phyloP scores from a whole-genome alignment of 192 early-diverging fungal species.

The Coemansia sp. region DNA sequence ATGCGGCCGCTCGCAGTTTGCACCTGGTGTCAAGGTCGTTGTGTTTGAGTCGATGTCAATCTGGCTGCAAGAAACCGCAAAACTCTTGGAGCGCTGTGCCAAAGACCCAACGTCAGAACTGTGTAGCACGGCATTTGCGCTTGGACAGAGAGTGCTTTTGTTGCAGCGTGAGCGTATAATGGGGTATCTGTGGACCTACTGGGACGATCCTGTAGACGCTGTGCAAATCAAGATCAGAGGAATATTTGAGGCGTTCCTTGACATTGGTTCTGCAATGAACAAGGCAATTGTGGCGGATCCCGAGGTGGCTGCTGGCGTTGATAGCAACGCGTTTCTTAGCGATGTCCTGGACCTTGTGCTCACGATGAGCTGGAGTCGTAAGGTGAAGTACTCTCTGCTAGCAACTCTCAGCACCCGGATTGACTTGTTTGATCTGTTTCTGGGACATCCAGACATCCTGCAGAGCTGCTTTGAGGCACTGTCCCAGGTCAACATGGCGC shows the following conservation, averaged over 20 bases:
- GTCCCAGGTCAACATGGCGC: slow-evolving; percentile 57
- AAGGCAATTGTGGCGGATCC: slow-evolving; percentile 17
- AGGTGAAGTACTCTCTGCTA: slow-evolving; percentile 81
- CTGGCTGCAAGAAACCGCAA: slow-evolving; percentile 65
- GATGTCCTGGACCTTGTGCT: slow-evolving; percentile 68
- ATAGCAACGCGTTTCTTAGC: slow-evolving; percentile 52
- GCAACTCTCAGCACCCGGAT: slow-evolving; percentile 56
- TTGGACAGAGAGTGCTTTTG: slow-evolving; percentile 47
- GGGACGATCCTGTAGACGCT: slow-evolving; percentile 86
- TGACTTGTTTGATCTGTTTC: slow-evolving; percentile 56
- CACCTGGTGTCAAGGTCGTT: slow-evolving; percentile 66
- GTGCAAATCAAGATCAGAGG: slow-evolving; percentile 70
- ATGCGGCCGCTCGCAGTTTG: slow-evolving; percentile 63
- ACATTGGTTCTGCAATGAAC: slow-evolving; percentile 57
- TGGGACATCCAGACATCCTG: slow-evolving; percentile 64
- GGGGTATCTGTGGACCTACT: slow-evolving; percentile 74
- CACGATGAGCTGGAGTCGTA: slow-evolving; percentile 75
- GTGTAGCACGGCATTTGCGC: slow-evolving; percentile 24
- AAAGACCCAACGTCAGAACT: slow-evolving; percentile 7
- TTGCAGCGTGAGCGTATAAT: slow-evolving; percentile 61
- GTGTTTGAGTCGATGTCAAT: slow-evolving; percentile 75
- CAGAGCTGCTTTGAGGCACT: slow-evolving; percentile 61
- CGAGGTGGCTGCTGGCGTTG: slow-evolving; percentile 3
- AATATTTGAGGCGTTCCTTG: slow-evolving; percentile 73
- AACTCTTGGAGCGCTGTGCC: slow-evolving; percentile 34